Base-by-base conservation (phyloP, 164 flowering plant genomes). In the Tetracentron sinense region DNA sequence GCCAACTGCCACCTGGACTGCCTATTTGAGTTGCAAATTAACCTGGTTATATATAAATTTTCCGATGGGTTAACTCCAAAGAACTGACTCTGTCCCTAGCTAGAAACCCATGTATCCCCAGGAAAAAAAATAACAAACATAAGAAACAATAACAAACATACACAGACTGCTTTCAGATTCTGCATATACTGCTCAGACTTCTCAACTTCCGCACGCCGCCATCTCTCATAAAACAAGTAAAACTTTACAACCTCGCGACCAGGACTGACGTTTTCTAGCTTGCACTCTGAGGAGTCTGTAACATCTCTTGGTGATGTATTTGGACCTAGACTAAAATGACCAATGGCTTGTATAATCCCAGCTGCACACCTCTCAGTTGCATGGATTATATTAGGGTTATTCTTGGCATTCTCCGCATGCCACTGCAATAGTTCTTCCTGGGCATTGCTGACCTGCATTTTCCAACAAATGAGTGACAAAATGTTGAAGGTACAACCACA, bases 301-400 rank as follows among this genome's bases (percentile, higher is more conserved):
- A 72, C 62, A 65, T 81, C 85, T 66, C 87, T 77, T 4, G 77
- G 90, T 64, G 94, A 79, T 56, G 48, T 52, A 51, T 72, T 78
- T 58, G 83, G 79, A 61, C 95, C 92, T 0, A 90, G 77, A 35
- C 56, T 69, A 64, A 90, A 90, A 73, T 86, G 92, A 55, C 90
- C 89, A 73, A 90, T 86, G 57, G 97, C 95, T 71, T 90, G 75
- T 12, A 90, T 83, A 22, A 90, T 90, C 50, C 90, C 97, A 50
- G 81, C 80, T 22, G 97, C 95, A 82, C 97, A 88, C 75, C 87
- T 85, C 78, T 88, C 85, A 52, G 79, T 67, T 16, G 97, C 90
- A 77, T 88, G 97, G 58, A 84, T 73, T 76, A 90, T 72, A 12
- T 83, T 85, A 15, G 90, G 83, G 59, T 90, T 88, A 58, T 69